Evolutionary conservation across 1,139 yeast genomes (phyloP).

Genomic region (Pichia cactophila): DNA sequence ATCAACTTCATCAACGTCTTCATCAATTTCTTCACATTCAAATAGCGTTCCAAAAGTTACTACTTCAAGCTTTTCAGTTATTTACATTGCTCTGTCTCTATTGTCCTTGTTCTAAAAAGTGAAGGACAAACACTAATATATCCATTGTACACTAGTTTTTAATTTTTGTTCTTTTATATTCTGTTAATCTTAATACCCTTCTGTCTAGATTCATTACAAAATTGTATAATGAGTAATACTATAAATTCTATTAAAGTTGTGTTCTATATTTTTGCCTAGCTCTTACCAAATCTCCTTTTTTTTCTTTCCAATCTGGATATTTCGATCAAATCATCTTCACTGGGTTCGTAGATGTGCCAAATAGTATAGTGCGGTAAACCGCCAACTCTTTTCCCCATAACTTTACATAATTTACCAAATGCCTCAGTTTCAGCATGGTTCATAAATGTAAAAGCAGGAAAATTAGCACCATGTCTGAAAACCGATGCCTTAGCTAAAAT

Average conservation of each 20-base stretch:
- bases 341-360: slow-evolving; percentile 83
- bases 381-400: slow-evolving; percentile 72
- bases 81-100: neutral
- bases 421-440: slow-evolving; percentile 92
- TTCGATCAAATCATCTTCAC: slow-evolving; percentile 79
- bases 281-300: slow-evolving; percentile 35
- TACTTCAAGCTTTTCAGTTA: neutral
- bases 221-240: neutral
- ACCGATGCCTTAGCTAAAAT: slow-evolving; percentile 74
- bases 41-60: neutral
- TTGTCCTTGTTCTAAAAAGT: slow-evolving; percentile 1
- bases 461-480: slow-evolving; percentile 72
- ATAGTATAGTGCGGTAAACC: slow-evolving; percentile 83
- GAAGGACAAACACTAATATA: no score
- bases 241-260: neutral
- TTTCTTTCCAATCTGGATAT: slow-evolving; percentile 67
- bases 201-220: neutral
- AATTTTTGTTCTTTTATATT: neutral
- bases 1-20: neutral
- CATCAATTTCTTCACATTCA: slow-evolving; percentile 4
- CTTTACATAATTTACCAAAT: slow-evolving; percentile 75
- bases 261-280: neutral
- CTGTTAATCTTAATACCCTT: neutral
- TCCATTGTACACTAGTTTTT: neutral
- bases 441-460: slow-evolving; percentile 80